Percentiles rank a stretch among this genome's conserved stretches.
These are phyloP conservation scores for Psidium guajava DNA, from an alignment of 345 rosid genomes.

Conservation along the genomic window DNA sequence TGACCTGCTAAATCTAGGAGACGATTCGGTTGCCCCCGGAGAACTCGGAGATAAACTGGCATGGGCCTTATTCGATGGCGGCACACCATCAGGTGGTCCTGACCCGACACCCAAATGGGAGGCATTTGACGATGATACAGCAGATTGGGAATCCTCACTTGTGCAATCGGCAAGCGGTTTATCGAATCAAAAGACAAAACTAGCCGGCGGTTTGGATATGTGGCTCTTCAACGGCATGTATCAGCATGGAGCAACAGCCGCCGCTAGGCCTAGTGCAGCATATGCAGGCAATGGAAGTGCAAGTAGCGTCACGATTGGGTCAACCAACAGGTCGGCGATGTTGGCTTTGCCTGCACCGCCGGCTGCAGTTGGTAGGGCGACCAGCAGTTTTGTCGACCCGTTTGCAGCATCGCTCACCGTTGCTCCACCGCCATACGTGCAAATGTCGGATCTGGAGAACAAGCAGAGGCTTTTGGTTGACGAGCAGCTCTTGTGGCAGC, in stretches of 20 bases:
- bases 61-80: conserved; percentile 56
- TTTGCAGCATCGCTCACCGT: conserved; percentile 37
- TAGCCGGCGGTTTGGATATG: conserved; percentile 43
- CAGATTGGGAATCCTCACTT: conserved; percentile 71
- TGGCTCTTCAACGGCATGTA: conserved; percentile 49
- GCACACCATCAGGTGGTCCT: conserved; percentile 3
- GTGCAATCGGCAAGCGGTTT: conserved; percentile 55
- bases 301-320: conserved; percentile 45
- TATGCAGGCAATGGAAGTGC: conserved; percentile 43
- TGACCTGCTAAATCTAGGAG: conserved; percentile 51
- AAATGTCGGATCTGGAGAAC: conserved; percentile 53
- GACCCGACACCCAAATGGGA: conserved; percentile 35
- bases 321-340: conserved; percentile 30
- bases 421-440: conserved; percentile 41
- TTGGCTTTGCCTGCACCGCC: conserved; percentile 45
- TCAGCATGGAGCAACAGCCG: conserved; percentile 27
- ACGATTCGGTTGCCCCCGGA: conserved; percentile 15
- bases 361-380: not conserved
- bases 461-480: conserved; percentile 38
- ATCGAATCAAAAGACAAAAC: conserved; percentile 15
- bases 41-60: conserved; percentile 42
- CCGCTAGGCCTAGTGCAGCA: conserved; percentile 9
- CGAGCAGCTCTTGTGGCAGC: conserved; percentile 51
- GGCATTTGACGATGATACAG: conserved; percentile 44
- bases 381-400: conserved; percentile 17